A percentile compares a stretch with the other conserved stretches of the same genome.
phyloP scores from a whole-genome alignment of 2,329 filamentous ascomycete species.

The Fusarium hostae region DNA sequence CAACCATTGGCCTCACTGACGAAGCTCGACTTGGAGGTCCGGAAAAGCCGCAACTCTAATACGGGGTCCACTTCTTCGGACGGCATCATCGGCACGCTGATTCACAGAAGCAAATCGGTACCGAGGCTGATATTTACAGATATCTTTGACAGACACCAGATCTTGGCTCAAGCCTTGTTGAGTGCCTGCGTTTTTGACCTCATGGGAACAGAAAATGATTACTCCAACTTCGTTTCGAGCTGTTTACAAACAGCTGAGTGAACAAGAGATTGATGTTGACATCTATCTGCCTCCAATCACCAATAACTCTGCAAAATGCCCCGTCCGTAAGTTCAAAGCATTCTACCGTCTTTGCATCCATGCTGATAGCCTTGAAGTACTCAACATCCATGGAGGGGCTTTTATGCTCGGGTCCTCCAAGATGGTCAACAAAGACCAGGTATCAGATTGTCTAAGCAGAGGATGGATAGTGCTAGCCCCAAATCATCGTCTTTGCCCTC shows the following conservation, averaged over 20 bases:
- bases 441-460: not conserved
- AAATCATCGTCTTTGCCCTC: conserved; percentile 9
- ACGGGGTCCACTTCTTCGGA: not conserved
- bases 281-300: not conserved
- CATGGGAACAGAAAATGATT: not conserved
- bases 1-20: not conserved
- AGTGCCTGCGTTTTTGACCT: fast-evolving
- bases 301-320: fast-evolving
- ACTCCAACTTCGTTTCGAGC: not conserved
- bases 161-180: not conserved
- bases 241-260: not conserved
- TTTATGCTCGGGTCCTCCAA: conserved; percentile 17
- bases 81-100: not conserved
- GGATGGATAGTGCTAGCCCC: conserved; percentile 2
- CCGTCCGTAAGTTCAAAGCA: not conserved
- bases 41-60: not conserved
- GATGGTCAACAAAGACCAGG: conserved; percentile 16
- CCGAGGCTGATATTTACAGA: not conserved
- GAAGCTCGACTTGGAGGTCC: not conserved
- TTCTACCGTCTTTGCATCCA: fast-evolving
- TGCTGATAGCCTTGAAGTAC: not conserved
- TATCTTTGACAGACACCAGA: not conserved
- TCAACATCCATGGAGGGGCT: conserved; percentile 13
- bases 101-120: not conserved
- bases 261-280: not conserved